Evolutionary conservation across 371 early-diverging fungal species (phyloP), one percentile per base, ranked within the genome.

Genomic region (Coemansia linderi): DNA sequence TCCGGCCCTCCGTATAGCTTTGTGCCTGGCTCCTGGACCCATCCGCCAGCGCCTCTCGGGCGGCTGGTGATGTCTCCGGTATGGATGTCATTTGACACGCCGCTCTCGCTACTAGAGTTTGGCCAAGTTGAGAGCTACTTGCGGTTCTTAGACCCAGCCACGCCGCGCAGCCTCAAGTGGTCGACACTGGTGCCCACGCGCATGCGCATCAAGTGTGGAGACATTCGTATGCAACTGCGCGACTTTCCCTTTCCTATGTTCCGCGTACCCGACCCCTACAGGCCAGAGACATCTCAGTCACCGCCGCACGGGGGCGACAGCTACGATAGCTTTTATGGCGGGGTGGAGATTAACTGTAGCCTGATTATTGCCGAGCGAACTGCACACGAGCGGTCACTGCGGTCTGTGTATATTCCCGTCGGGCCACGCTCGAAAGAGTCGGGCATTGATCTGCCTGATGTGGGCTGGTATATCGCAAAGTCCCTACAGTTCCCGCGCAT

Each of bases 241-340:
- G 82, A 83, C 59, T 80, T 77, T 33, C 83, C 83, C 15, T 71
- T 82, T 41, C 83, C 83, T n/a, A 60, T 83, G 60, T 71, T 83
- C 36, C 61, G 69, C 15, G 79, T 83, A 19, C 83, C 83, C 0
- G 82, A 81, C 44, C 83, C 83, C 1, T 62, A 68, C 68, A 59
- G 71, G 33, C 63, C 64, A 36, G 79, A 71, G 52, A 61, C 71
- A 4, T 39, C 50, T 8, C 24, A n/a, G 37, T 41, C 24, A 52
- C 29, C 61, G 61, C 61, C 29, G 31, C 39, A 31, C 27, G 43
- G 61, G 15, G 27, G 61, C 13, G 36, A 39, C 19, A 61, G 70
- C 70, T 83, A 75, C 56, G 80, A 68, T 6, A 68, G 64, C 12
- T 54, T 75, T 10, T 63, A 65, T 15, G 72, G 84, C 0, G 83